Base-by-base conservation (phyloP, 306 rosid species). In the Aeschynomene evenia region DNA sequence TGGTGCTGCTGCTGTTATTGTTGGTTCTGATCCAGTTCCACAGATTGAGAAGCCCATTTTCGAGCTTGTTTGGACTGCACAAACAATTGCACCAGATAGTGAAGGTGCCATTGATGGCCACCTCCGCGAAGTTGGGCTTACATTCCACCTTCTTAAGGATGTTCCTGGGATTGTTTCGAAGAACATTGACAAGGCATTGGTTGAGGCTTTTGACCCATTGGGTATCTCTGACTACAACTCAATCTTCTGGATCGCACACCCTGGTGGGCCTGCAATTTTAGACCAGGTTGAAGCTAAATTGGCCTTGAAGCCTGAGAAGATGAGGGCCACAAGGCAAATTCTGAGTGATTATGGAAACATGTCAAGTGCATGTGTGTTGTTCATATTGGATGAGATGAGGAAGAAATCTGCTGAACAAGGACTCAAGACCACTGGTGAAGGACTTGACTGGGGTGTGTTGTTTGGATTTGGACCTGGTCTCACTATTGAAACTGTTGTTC, bases 391-490 rank as follows among this genome's bases (percentile, higher is more conserved):
- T 50, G 83, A 87, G 31, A 85, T 90, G 87, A 80, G 96, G 53
- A 84, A 14, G 70, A 82, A 72, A 58, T 87, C 89, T 0, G 34
- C 12, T 0, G 61, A 72, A 60, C 43, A 80, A 19, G 87, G 91
- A 60, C 76, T 73, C 0, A 77, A 72, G 43, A 78, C 78, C 40
- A 78, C 74, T 0, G 70, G 78, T 4, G 78, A 78, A 71, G 78
- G 78, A 1, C 82, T 84, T 1, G 96, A 90, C 3, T 90, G 95
- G 95, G 94, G 95, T 2, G 91, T 87, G 4, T 51, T 90, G 0
- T 85, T 90, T 0, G 88, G 94, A 1, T 87, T 90, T 64, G 91
- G 96, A 57, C 96, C 94, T 0, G 94, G 94, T 12, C 91, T 90
- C 0, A 85, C 90, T 0, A 87, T 90, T 2, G 95, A 90, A 34